Conservation (phyloP, 306 rosid genomes). For the Trichosanthes truncata region DNA sequence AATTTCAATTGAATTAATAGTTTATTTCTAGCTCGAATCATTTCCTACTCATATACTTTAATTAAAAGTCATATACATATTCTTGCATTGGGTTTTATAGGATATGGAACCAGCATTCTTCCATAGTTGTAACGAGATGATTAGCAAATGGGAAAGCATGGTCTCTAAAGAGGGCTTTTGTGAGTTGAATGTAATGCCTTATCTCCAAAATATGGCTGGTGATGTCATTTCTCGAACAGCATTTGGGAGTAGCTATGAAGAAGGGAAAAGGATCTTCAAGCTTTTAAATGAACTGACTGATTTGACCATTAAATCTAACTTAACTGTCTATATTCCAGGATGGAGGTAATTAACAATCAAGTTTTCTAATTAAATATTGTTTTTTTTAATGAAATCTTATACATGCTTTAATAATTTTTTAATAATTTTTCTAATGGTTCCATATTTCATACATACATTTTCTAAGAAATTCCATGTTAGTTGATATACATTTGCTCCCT, state of each 20-base stretch:
- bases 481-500: no score
- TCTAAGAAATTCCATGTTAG: no score
- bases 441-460: no score
- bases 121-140: slow-evolving; percentile 10
- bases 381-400: no score
- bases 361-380: no score
- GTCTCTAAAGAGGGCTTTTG: background rate
- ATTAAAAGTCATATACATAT: background rate
- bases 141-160: background rate
- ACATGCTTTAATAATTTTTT: no score
- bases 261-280: slow-evolving; percentile 12
- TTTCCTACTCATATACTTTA: no score
- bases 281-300: slow-evolving; percentile 16
- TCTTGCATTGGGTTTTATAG: background rate
- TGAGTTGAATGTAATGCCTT: background rate
- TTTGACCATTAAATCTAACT: background rate
- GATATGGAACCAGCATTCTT: slow-evolving; percentile 13
- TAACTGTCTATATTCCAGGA: slow-evolving; percentile 18
- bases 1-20: no score
- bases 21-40: no score
- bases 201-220: background rate
- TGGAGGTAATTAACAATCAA: slow-evolving; percentile 23
- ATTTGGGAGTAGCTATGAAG: slow-evolving; percentile 28
- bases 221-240: slow-evolving; percentile 25
- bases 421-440: no score